Base-by-base conservation (phyloP, 768 basidiomycete species). In the Termitomyces sp. region DNA sequence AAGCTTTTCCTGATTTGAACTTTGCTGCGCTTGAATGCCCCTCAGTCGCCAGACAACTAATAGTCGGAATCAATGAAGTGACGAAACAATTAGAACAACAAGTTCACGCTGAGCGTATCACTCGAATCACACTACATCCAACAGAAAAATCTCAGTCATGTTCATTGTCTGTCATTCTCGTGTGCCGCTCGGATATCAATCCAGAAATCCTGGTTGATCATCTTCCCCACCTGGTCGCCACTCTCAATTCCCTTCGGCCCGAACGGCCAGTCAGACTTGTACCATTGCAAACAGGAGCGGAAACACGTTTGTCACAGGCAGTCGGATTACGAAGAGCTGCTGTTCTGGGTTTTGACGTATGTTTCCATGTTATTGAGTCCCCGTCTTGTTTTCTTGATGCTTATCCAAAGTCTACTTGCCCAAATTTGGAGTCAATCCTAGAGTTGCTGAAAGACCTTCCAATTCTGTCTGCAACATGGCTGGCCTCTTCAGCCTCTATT, bases 21-120 rank as follows among this genome's bases (percentile, higher is more conserved):
- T 53, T 33, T 38, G 49, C 20, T 18, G 32, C 55, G 10, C 60
- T 62, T 50, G 57, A 58, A 49, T 54, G 48, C 12, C 84, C 84
- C 2, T 40, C 62, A 4, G 67, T 86, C 33, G 67, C 83, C 22
- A 62, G 72, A 10, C 81, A 86, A 66, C 58, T 87, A 35, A 68
- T 75, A 10, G 66, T 86, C 48, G 92, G 92, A n/a, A 86, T 94
- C 59, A 94, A 94, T 64, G 75, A 83, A 64, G 88, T 94, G 14
- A 92, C 92, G 0, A 86, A 82, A 68, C 75, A 76, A 30, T 76
- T 95, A 13, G 92, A 95, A 69, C 61, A 49, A 2, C 83, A 88
- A 63, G 72, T 81, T 16, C 70, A 68, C 18, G 58, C 60, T 51
- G 63, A 66, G 55, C 74, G 68, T 59, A 64, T 59, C 56, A 69